phyloP scores from a whole-genome alignment of 352 stramenopile genomes.

The Globisporangium uncinulatum region DNA sequence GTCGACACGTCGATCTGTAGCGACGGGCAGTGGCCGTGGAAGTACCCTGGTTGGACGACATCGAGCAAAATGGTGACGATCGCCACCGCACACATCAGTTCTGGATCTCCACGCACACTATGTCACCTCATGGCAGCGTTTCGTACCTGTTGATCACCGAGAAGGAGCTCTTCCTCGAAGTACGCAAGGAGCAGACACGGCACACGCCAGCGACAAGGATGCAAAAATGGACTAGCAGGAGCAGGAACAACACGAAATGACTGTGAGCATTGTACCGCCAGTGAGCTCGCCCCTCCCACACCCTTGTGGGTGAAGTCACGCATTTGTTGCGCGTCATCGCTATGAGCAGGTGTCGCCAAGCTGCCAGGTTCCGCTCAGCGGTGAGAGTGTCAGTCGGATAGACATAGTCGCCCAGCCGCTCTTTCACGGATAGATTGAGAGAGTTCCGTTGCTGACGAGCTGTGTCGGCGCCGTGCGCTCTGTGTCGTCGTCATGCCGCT shows the following conservation, averaged over 20 bases:
- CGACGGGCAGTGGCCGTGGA: constrained; percentile 64
- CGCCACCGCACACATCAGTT: not conserved
- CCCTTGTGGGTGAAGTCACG: no score
- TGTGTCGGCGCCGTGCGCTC: constrained; percentile 21
- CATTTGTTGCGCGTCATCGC: constrained; percentile 70
- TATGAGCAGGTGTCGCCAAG: constrained; percentile 53
- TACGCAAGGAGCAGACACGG: constrained; percentile 65
- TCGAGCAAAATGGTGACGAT: constrained; percentile 27
- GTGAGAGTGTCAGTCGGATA: constrained; percentile 60
- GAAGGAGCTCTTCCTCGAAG: constrained; percentile 71
- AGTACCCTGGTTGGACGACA: constrained; percentile 64
- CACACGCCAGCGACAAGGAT: constrained; percentile 68
- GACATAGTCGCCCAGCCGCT: constrained; percentile 53
- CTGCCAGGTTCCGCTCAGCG: constrained; percentile 49
- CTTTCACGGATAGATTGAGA: constrained; percentile 53
- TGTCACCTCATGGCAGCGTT: no score
- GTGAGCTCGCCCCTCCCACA: no score
- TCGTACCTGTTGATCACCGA: constrained; percentile 79
- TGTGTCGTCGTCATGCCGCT: constrained; percentile 17
- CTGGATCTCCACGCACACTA: no score
- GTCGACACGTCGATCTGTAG: constrained; percentile 62
- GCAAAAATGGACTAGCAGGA: constrained; percentile 60
- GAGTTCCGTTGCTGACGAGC: constrained; percentile 21
- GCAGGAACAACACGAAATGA: constrained; percentile 4
- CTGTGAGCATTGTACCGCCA: no score